These are phyloP conservation scores for Usnea hakonensis DNA, from an alignment of 495 filamentous ascomycete genomes.

Conservation along the genomic window DNA sequence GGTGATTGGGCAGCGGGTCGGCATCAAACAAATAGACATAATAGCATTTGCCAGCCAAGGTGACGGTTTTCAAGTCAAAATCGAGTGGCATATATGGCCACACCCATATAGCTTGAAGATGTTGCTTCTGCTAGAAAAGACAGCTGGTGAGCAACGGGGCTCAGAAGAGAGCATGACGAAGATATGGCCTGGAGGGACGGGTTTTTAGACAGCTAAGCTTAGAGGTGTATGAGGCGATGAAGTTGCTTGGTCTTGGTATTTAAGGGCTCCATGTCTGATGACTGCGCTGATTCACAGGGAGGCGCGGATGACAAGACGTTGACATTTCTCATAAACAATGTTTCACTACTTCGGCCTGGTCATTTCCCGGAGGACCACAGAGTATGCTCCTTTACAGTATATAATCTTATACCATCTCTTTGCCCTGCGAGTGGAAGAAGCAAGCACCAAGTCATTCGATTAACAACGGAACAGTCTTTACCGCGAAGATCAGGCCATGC, in stretches of 20 bases:
- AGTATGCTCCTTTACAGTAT: neutral
- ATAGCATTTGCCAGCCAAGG: neutral
- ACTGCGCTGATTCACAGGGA: neutral
- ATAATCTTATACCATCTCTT: neutral
- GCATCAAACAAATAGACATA: neutral
- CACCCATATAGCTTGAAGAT: slow-evolving; percentile 4
- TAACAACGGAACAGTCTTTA: too few relatives aligned
- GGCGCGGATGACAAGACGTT: neutral
- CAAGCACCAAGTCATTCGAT: too few relatives aligned
- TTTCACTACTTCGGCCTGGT: neutral
- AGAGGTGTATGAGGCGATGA: slow-evolving; percentile 3
- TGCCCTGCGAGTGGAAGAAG: too few relatives aligned
- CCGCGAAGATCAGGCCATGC: too few relatives aligned
- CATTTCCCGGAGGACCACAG: neutral
- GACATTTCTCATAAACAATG: neutral
- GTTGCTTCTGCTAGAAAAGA: slow-evolving; percentile 1
- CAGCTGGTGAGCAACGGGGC: neutral
- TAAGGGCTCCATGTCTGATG: neutral
- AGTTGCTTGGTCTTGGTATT: neutral
- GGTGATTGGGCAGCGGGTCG: neutral
- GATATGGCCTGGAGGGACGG: neutral
- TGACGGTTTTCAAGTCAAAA: neutral
- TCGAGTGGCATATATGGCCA: neutral
- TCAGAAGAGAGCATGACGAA: neutral
- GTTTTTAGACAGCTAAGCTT: slow-evolving; percentile 7